A percentile compares a stretch with the other conserved stretches of the same genome.
Evolutionary conservation across 306 rosid species (phyloP).

Genomic region (Corylus americana): DNA sequence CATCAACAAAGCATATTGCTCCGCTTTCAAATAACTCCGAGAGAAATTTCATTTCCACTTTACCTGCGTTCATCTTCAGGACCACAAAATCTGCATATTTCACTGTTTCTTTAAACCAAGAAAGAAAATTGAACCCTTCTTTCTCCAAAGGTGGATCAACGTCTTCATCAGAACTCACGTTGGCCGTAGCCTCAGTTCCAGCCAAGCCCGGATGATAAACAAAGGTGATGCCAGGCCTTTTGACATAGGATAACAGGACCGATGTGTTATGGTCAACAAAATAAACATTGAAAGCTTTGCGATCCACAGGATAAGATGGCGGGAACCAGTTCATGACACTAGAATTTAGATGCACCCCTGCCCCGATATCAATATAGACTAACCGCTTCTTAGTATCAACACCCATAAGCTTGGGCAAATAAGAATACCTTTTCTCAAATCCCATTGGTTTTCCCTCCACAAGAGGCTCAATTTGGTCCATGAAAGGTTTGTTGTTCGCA

Average conservation of each 20-base stretch:
- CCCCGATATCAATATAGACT: conserved; percentile 74
- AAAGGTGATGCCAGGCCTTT: conserved; percentile 70
- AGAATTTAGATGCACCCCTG: conserved; percentile 44
- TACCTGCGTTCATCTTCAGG: conserved; percentile 79
- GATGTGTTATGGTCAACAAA: conserved; percentile 80
- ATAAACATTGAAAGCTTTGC: conserved; percentile 57
- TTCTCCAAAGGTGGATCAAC: conserved; percentile 57
- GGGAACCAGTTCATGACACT: conserved; percentile 61
- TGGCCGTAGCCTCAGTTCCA: conserved; percentile 27
- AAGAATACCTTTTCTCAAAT: conserved; percentile 32
- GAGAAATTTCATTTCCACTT: conserved; percentile 64
- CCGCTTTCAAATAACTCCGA: conserved; percentile 64
- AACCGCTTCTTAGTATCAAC: conserved; percentile 47
- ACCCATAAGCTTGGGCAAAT: conserved; percentile 64
- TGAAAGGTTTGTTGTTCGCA: conserved; percentile 47
- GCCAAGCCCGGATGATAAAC: conserved; percentile 86
- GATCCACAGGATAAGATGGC: conserved; percentile 65
- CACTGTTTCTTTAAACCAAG: conserved; percentile 86
- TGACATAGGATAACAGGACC: conserved; percentile 57
- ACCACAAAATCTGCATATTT: conserved; percentile 70
- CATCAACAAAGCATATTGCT: conserved; percentile 74
- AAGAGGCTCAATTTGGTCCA: conserved; percentile 63
- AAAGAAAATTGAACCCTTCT: conserved; percentile 68
- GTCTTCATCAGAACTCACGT: conserved; percentile 20
- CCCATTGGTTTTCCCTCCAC: conserved; percentile 38